Percentiles rank a stretch among this genome's conserved stretches.
Conservation (phyloP, 495 filamentous ascomycete species). For the Halenospora varia region DNA sequence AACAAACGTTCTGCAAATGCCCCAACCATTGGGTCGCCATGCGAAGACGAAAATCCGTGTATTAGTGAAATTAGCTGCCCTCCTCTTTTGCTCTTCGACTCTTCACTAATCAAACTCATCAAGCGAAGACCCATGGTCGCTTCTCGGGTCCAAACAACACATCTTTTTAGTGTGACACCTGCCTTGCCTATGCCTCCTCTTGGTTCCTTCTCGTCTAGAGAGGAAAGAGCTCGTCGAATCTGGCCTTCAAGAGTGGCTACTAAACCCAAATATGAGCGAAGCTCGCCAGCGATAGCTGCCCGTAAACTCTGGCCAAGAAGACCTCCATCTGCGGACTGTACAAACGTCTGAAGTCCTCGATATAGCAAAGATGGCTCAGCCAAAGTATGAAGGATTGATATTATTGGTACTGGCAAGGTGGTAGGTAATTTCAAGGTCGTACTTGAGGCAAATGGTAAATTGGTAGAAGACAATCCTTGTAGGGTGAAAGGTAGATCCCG, state of each 20-base stretch:
- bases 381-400: constrained; percentile 83
- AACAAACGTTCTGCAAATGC: constrained; percentile 92
- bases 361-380: constrained; percentile 94
- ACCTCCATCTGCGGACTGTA: constrained; percentile 59
- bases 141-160: constrained; percentile 95
- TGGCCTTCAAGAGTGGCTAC: constrained; percentile 94
- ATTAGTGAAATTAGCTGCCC: constrained; percentile 93
- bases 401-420: constrained; percentile 75
- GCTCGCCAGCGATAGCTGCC: constrained; percentile 80
- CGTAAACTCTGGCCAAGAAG: constrained; percentile 90
- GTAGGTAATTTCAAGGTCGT: constrained; percentile 67
- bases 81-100: constrained; percentile 81
- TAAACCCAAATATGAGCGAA: constrained; percentile 87
- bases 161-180: constrained; percentile 93
- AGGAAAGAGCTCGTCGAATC: constrained; percentile 72
- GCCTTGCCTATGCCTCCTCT: constrained; percentile 71
- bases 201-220: constrained; percentile 60
- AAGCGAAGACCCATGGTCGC: constrained; percentile 94
- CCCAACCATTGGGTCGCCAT: constrained; percentile 92
- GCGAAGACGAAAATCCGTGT: constrained; percentile 86
- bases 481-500: constrained; percentile 92
- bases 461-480: constrained; percentile 84
- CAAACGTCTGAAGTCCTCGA: constrained; percentile 70
- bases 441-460: constrained; percentile 67
- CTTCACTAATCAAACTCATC: constrained; percentile 91